Conservation (phyloP, 2,329 filamentous ascomycete species). For the Ilyonectria sp. region DNA sequence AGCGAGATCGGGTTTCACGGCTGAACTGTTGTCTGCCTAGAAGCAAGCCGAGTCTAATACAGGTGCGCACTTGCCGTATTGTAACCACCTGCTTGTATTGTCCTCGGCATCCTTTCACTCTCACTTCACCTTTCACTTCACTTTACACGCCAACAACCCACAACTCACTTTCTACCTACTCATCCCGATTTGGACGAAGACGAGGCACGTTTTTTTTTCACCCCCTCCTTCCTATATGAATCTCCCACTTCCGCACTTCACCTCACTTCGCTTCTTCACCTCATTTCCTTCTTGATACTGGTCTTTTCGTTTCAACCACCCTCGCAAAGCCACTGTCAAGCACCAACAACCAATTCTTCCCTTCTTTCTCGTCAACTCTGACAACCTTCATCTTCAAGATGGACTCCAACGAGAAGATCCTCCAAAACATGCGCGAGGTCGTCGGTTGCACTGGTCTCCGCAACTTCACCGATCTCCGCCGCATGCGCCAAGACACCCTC, state of each 20-base stretch:
- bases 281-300: background rate
- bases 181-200: background rate
- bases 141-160: background rate
- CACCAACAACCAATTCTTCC: too few species aligned
- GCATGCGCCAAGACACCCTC: conserved; percentile 45
- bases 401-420: conserved; percentile 34
- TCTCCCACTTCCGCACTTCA: background rate
- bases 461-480: conserved; percentile 39
- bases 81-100: background rate
- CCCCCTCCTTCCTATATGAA: background rate
- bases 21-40: background rate
- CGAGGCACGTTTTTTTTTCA: background rate
- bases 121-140: background rate
- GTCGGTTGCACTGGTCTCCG: conserved; percentile 45
- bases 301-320: background rate
- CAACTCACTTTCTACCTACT: background rate
- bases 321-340: background rate
- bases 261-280: background rate
- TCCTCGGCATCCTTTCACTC: background rate
- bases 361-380: background rate
- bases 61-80: background rate
- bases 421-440: conserved; percentile 39
- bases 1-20: background rate
- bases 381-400: conserved; percentile 29
- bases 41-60: background rate